Conservation (phyloP, 1,284 basidiomycete genomes). For the Fistulinella cinereoalba region DNA sequence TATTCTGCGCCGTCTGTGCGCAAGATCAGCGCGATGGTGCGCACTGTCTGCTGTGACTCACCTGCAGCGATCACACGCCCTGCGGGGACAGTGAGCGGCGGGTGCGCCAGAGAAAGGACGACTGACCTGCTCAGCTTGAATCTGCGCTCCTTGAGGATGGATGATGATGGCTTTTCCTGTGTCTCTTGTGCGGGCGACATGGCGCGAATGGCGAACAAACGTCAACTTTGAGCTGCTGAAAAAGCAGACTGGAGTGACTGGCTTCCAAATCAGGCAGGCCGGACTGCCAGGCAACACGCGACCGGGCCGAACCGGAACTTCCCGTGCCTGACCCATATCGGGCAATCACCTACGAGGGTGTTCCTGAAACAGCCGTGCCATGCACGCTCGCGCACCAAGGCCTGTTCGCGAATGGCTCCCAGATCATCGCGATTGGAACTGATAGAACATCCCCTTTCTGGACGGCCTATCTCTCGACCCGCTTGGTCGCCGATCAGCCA, state of each 20-base stretch:
- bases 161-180: constrained; percentile 40
- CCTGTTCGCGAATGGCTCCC: constrained; percentile 17
- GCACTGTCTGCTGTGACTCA: constrained; percentile 38
- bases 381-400: too few species aligned
- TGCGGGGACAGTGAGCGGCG: too few species aligned
- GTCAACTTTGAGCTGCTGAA: constrained; percentile 1
- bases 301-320: constrained; percentile 31
- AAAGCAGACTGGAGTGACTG: constrained; percentile 8
- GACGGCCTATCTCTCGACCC: constrained; percentile 3
- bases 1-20: constrained; percentile 66
- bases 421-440: constrained; percentile 29
- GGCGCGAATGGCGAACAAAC: not conserved
- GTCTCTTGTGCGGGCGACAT: constrained; percentile 46
- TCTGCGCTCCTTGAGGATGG: constrained; percentile 69
- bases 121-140: constrained; percentile 80
- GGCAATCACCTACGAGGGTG: constrained; percentile 13
- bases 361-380: constrained; percentile 31
- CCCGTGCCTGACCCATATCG: constrained; percentile 29
- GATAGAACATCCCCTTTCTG: constrained; percentile 20
- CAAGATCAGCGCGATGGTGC: not conserved
- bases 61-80: constrained; percentile 84
- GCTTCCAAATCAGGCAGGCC: not conserved
- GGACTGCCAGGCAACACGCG: not conserved
- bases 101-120: constrained; percentile 3
- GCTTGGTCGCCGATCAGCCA: constrained; percentile 25